phyloP scores from a whole-genome alignment of 1,139 yeast species.

The Scheffersomyces illinoinensis region DNA sequence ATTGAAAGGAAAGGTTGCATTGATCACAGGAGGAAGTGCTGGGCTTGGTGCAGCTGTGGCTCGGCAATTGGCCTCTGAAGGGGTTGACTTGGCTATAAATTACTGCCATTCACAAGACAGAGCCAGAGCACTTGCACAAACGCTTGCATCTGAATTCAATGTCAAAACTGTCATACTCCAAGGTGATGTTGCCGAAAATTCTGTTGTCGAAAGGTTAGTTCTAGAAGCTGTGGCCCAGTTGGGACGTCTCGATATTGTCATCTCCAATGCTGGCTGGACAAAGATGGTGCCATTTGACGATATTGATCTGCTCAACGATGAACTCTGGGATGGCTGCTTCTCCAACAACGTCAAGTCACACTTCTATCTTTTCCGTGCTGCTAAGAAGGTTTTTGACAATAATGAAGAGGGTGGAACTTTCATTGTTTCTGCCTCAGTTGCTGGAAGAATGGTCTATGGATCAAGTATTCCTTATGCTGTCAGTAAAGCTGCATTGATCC shows the following conservation, averaged over 20 bases:
- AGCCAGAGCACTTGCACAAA: constrained; percentile 24
- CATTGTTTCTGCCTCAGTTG: constrained; percentile 36
- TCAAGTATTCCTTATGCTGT: constrained; percentile 40
- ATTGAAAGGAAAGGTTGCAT: constrained; percentile 16
- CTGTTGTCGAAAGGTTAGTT: constrained; percentile 14
- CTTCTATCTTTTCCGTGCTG: constrained; percentile 33
- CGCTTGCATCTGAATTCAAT: constrained; percentile 10
- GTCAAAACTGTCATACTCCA: constrained; percentile 14
- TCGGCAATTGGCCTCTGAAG: constrained; percentile 22
- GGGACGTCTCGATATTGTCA: constrained; percentile 20
- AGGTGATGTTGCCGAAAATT: constrained; percentile 18
- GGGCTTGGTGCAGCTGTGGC: constrained; percentile 21
- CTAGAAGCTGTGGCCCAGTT: constrained; percentile 3
- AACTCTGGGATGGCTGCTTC: constrained; percentile 31
- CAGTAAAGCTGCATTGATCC: constrained; percentile 37
- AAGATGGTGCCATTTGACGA: constrained; percentile 26
- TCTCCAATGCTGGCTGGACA: constrained; percentile 23
- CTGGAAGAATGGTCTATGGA: constrained; percentile 34
- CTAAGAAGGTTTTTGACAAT: constrained; percentile 27
- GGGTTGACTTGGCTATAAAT: constrained; percentile 17
- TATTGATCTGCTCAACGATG: constrained; percentile 28
- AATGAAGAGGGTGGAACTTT: constrained; percentile 36
- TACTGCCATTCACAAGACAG: constrained; percentile 24
- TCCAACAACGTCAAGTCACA: constrained; percentile 28
- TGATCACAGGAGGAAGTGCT: constrained; percentile 22